Conservation (phyloP, 1,139 yeast genomes). For the Kodamaea plutei region DNA sequence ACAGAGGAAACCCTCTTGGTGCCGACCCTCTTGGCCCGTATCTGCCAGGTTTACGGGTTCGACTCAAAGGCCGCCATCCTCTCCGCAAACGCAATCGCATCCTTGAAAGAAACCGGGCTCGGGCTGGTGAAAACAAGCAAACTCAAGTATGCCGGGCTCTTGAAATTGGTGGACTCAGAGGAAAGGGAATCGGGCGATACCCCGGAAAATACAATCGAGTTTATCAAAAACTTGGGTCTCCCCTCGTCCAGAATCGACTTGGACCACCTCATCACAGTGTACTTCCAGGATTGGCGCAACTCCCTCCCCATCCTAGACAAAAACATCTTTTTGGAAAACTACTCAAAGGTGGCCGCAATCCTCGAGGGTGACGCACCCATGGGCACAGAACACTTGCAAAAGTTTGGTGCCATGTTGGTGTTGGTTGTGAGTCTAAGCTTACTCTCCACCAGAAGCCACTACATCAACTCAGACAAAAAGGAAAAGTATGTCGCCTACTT, state of each 20-base stretch:
- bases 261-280: conserved; percentile 55
- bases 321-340: conserved; percentile 57
- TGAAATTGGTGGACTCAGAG: background rate
- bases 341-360: conserved; percentile 43
- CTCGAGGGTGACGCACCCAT: conserved; percentile 26
- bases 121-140: too few relatives aligned
- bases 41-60: conserved; percentile 67
- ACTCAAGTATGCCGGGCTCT: background rate
- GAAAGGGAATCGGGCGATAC: background rate
- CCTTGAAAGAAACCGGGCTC: conserved; percentile 48
- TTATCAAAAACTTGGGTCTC: conserved; percentile 44
- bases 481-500: conserved; percentile 24
- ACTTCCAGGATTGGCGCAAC: conserved; percentile 78
- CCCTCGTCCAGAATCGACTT: conserved; percentile 52
- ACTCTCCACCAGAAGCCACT: conserved; percentile 33
- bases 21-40: conserved; percentile 64
- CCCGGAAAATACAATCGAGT: too few relatives aligned
- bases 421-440: conserved; percentile 59
- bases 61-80: conserved; percentile 62
- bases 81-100: conserved; percentile 67
- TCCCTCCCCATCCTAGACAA: conserved; percentile 67
- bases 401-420: conserved; percentile 58
- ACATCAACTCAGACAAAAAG: conserved; percentile 16
- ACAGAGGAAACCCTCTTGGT: conserved; percentile 74
- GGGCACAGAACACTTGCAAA: conserved; percentile 32